These are phyloP conservation scores for Rhododendron kiyosumense DNA, from an alignment of 148 eudicot species.

Conservation along the genomic window DNA sequence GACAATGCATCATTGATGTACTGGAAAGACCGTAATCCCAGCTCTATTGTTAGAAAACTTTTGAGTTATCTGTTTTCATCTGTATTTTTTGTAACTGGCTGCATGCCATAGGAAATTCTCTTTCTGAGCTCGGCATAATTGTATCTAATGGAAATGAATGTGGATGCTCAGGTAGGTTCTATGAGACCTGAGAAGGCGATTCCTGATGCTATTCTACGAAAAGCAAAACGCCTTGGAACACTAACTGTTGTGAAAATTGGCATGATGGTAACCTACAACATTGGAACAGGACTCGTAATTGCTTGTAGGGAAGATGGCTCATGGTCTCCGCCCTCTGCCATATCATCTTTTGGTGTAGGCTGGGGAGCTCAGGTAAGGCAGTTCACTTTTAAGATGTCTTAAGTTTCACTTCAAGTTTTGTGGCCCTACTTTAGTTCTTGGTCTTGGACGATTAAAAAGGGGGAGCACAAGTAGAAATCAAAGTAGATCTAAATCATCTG, in stretches of 20 bases:
- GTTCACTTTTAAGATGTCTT: neutral
- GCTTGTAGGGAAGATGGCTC: slow-evolving; percentile 65
- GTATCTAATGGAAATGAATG: neutral
- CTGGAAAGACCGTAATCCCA: neutral
- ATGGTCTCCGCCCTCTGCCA: slow-evolving; percentile 72
- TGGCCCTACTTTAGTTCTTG: neutral
- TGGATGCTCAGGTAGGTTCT: slow-evolving; percentile 40
- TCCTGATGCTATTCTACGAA: slow-evolving; percentile 45
- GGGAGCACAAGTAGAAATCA: neutral
- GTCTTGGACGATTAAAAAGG: neutral
- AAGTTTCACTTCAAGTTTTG: neutral
- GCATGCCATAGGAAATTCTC: neutral
- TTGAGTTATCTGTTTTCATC: too few species aligned
- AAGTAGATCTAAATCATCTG: neutral
- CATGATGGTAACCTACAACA: slow-evolving; percentile 54
- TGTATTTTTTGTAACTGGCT: neutral
- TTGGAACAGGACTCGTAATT: slow-evolving; percentile 64
- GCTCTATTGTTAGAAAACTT: neutral
- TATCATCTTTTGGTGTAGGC: slow-evolving; percentile 59
- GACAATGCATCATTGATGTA: neutral
- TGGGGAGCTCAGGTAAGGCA: slow-evolving; percentile 68
- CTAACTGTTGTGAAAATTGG: slow-evolving; percentile 61
- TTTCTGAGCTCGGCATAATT: neutral
- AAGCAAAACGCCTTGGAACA: slow-evolving; percentile 71
- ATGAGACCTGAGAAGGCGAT: slow-evolving; percentile 46